Evolutionary conservation across 108 stramenopile species (phyloP), one percentile per base, ranked within the genome.

Genomic region (Cyclotella sp.): DNA sequence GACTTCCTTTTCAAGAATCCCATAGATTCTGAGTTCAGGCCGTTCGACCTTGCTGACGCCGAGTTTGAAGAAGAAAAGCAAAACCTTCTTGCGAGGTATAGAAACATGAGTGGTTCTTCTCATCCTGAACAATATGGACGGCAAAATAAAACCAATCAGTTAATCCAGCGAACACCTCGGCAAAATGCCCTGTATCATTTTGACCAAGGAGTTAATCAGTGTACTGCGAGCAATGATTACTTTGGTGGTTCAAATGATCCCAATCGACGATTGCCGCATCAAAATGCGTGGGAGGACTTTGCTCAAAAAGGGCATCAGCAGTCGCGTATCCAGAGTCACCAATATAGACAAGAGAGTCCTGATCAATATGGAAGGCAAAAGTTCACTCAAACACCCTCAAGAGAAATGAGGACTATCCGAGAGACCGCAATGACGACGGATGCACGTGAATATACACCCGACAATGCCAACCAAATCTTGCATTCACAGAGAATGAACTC

Each of bases 1-100:
- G 71, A 76, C 72, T 68, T 59, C 43, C 22, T 76, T 26, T 63
- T 55, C 57, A 72, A 68, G 47, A 83, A 83, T 73, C 75, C 82
- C 9, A 73, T 83, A 40, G 82, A 76, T 29, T 63, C 82, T 28
- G 71, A 72, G 14, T 83, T 83, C 54, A 67, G 44, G 29, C 64
- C 71, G 40, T 83, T 73, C 46, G 71, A 76, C 42, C 21, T 28
- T 24, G 75, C 71, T 10, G 82, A 83, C 53, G 70, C 44, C 18
- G 55, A 68, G 16, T 82, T 76, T 71, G 70, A 82, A 61, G 45
- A 60, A 58, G 70, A 82, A 44, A 72, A 75, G 30, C 69, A 67
- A 65, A 24, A 26, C 5, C 53, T 82, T n/a, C 81, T 82, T 61
- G 46, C n/a, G 0, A 47, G 81, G 22, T 82, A 82, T 68, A 22